phyloP scores from a whole-genome alignment of 2,329 filamentous ascomycete genomes.

The Graphilbum ipis-grandicollis region DNA sequence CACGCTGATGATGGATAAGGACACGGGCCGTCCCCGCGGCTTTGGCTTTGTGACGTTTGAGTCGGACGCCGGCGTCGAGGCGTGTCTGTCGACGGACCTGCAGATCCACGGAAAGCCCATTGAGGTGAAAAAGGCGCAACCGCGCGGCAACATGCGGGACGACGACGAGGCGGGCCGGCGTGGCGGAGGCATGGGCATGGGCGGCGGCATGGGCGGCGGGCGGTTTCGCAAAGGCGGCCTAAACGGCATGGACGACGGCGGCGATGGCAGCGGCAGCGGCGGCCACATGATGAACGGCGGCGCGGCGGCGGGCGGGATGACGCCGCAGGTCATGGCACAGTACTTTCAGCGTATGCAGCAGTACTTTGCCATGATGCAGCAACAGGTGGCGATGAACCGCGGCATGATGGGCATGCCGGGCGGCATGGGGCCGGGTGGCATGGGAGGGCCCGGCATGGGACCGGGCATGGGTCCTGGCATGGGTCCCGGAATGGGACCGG shows the following conservation, averaged over 20 bases:
- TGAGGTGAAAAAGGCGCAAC: slow-evolving; percentile 96
- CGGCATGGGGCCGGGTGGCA: background rate
- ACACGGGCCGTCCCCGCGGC: slow-evolving; percentile 87
- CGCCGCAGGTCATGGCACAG: slow-evolving; percentile 92
- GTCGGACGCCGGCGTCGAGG: slow-evolving; percentile 84
- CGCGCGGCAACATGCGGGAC: slow-evolving; percentile 82
- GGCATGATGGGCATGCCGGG: slow-evolving; percentile 34
- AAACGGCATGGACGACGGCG: slow-evolving; percentile 19
- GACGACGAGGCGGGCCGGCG: slow-evolving; percentile 59
- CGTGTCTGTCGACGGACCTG: slow-evolving; percentile 66
- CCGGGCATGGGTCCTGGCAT: slow-evolving; percentile 3
- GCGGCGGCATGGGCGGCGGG: too few species aligned
- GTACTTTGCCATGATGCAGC: slow-evolving; percentile 89
- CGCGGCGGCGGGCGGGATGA: slow-evolving; percentile 56
- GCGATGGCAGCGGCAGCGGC: slow-evolving; percentile 12
- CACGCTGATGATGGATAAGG: slow-evolving; percentile 99
- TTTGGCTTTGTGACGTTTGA: slow-evolving; percentile 99
- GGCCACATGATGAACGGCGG: slow-evolving; percentile 9
- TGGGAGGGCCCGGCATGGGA: background rate
- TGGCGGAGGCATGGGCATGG: slow-evolving; percentile 21
- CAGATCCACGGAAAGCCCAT: slow-evolving; percentile 93
- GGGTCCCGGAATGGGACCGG: slow-evolving; percentile 8
- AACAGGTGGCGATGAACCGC: slow-evolving; percentile 74
- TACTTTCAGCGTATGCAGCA: slow-evolving; percentile 99
- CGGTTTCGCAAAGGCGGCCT: slow-evolving; percentile 38